Percentiles rank a stretch among this genome's conserved stretches.
Evolutionary conservation across 108 stramenopile species (phyloP).

Genomic region (Chaetoceros tenuissimus): DNA sequence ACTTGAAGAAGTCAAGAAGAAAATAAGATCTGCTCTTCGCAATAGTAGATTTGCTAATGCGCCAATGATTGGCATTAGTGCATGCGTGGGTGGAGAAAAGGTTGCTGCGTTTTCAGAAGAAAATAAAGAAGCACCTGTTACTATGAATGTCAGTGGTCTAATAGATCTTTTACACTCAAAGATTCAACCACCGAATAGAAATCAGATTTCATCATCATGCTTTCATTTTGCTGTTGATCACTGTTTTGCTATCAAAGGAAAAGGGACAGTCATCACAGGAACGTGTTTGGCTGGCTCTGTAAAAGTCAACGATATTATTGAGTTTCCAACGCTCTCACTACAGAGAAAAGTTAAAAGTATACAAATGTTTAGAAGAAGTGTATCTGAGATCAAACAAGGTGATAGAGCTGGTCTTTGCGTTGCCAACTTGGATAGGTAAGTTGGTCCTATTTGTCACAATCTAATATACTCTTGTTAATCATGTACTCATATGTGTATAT

Average conservation of each 20-base stretch:
- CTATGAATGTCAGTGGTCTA: constrained; percentile 40
- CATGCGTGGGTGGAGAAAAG: constrained; percentile 90
- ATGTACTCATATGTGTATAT: too few species aligned
- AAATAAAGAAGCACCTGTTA: neutral
- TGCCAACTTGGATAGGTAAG: constrained; percentile 88
- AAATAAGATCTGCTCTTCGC: constrained; percentile 44
- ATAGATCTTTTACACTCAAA: constrained; percentile 46
- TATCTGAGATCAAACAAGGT: constrained; percentile 67
- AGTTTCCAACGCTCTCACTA: constrained; percentile 81
- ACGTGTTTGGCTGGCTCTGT: constrained; percentile 81
- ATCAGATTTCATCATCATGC: constrained; percentile 21
- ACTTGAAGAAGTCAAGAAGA: constrained; percentile 47
- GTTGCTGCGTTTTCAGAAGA: constrained; percentile 58
- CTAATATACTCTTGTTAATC: too few species aligned
- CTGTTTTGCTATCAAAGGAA: constrained; percentile 93
- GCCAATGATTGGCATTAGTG: constrained; percentile 74
- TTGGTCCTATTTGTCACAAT: too few species aligned
- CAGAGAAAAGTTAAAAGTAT: constrained; percentile 93
- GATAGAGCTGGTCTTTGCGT: constrained; percentile 97
- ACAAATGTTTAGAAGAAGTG: constrained; percentile 93
- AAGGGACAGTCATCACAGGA: constrained; percentile 97
- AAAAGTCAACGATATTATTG: constrained; percentile 83
- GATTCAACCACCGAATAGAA: constrained; percentile 54
- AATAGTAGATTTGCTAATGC: constrained; percentile 69
- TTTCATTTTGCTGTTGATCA: constrained; percentile 91